phyloP scores from a whole-genome alignment of 495 filamentous ascomycete species.

The Penicillium desertorum region DNA sequence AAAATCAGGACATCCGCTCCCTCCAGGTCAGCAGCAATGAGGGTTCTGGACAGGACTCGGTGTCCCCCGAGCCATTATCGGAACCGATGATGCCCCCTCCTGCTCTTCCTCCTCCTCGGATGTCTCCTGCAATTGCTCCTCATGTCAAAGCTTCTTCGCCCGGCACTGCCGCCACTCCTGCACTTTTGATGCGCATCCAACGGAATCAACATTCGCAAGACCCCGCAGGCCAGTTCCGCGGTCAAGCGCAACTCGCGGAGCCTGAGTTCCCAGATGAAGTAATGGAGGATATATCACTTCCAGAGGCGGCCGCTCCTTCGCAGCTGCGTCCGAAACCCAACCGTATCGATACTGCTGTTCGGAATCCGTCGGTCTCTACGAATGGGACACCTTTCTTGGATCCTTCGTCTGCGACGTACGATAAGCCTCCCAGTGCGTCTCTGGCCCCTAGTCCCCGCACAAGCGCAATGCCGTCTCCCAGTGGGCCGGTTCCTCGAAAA shows the following conservation, averaged over 20 bases:
- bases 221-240: slow-evolving; percentile 28
- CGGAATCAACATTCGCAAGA: slow-evolving; percentile 37
- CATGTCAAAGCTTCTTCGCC: slow-evolving; percentile 30
- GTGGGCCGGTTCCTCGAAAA: slow-evolving; percentile 41
- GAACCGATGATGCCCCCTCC: slow-evolving; percentile 74
- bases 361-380: slow-evolving; percentile 33
- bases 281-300: slow-evolving; percentile 66
- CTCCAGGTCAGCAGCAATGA: slow-evolving; percentile 52
- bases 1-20: slow-evolving; percentile 36
- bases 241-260: slow-evolving; percentile 26
- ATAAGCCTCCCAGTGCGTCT: slow-evolving; percentile 26
- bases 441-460: slow-evolving; percentile 40
- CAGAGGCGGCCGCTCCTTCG: slow-evolving; percentile 55
- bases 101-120: slow-evolving; percentile 52
- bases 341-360: slow-evolving; percentile 45
- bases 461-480: slow-evolving; percentile 45
- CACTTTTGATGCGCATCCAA: slow-evolving; percentile 77
- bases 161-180: slow-evolving; percentile 67
- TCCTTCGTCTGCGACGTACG: slow-evolving; percentile 28
- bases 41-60: slow-evolving; percentile 64
- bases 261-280: slow-evolving; percentile 51
- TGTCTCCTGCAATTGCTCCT: slow-evolving; percentile 54
- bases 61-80: slow-evolving; percentile 68
- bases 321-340: slow-evolving; percentile 39
- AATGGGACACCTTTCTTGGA: slow-evolving; percentile 34